Conservation (phyloP, 495 filamentous ascomycete species). For the Trichoderma gamsii region DNA sequence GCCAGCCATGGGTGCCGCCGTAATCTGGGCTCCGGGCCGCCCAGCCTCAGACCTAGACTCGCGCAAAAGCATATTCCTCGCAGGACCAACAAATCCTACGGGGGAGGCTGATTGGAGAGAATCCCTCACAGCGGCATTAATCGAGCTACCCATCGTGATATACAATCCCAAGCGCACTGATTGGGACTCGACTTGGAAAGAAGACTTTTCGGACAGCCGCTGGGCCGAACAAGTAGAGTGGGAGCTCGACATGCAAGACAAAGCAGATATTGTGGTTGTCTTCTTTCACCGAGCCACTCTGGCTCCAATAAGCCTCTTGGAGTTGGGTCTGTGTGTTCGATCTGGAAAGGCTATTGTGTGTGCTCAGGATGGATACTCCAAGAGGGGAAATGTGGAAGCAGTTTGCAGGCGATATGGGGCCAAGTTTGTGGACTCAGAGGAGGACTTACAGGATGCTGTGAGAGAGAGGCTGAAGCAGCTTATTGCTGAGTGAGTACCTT, state of each 20-base stretch:
- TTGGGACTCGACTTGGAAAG: conserved; percentile 49
- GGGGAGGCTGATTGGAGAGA: conserved; percentile 38
- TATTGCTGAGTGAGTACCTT: neutral
- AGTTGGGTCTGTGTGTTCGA: conserved; percentile 38
- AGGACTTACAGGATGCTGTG: neutral
- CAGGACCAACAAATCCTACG: conserved; percentile 32
- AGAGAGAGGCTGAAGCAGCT: neutral
- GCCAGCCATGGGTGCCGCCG: neutral
- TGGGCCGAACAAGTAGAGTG: conserved; percentile 52
- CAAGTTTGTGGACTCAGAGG: neutral
- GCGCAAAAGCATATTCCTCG: conserved; percentile 35
- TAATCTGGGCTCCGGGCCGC: neutral
- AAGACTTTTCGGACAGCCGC: conserved; percentile 36
- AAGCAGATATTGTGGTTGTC: conserved; percentile 47
- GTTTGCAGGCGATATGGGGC: conserved; percentile 3
- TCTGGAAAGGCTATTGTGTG: conserved; percentile 14
- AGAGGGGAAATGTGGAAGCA: conserved; percentile 16
- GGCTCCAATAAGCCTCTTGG: conserved; percentile 46
- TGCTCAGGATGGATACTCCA: neutral
- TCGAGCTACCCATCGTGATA: conserved; percentile 46
- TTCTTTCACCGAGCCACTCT: conserved; percentile 45
- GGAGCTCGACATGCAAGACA: conserved; percentile 52
- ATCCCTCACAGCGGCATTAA: conserved; percentile 28
- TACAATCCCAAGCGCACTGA: conserved; percentile 51
- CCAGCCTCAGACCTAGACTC: conserved; percentile 13